Evolutionary conservation across 495 filamentous ascomycete species (phyloP).

Genomic region (Bryoglossum gracile): DNA sequence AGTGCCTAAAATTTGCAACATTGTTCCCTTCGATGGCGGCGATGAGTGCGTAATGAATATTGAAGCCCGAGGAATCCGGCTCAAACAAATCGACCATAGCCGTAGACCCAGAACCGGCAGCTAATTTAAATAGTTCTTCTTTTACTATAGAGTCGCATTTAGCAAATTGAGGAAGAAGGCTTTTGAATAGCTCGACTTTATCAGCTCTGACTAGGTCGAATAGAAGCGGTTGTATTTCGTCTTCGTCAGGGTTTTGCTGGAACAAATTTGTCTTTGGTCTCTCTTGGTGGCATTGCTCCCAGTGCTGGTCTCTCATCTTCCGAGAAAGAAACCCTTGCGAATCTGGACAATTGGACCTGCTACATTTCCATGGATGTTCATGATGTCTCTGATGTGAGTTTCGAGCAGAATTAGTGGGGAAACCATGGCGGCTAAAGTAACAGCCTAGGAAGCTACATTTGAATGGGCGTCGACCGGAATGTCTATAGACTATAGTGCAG

Average conservation of each 20-base stretch:
- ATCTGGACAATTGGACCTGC: constrained; percentile 12
- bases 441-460: constrained; percentile 21
- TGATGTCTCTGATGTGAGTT: constrained; percentile 16
- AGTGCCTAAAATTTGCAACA: background rate
- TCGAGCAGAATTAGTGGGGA: constrained; percentile 9
- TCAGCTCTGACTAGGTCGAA: constrained; percentile 19
- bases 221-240: constrained; percentile 20
- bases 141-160: background rate
- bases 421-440: constrained; percentile 17
- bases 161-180: constrained; percentile 5
- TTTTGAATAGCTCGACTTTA: constrained; percentile 13
- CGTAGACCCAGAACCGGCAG: background rate
- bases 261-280: background rate
- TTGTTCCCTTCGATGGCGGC: background rate
- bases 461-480: constrained; percentile 18
- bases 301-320: constrained; percentile 21
- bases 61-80: too few relatives aligned
- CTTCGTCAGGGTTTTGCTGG: constrained; percentile 2
- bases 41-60: too few relatives aligned
- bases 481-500: constrained; percentile 8
- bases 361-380: constrained; percentile 24
- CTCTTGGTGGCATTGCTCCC: constrained; percentile 16
- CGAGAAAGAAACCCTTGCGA: constrained; percentile 21
- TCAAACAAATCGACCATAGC: background rate
- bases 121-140: background rate